A percentile compares a stretch with the other conserved stretches of the same genome.
Evolutionary conservation across 2,329 filamentous ascomycete species (phyloP).

Genomic region (Claviceps purpurea): DNA sequence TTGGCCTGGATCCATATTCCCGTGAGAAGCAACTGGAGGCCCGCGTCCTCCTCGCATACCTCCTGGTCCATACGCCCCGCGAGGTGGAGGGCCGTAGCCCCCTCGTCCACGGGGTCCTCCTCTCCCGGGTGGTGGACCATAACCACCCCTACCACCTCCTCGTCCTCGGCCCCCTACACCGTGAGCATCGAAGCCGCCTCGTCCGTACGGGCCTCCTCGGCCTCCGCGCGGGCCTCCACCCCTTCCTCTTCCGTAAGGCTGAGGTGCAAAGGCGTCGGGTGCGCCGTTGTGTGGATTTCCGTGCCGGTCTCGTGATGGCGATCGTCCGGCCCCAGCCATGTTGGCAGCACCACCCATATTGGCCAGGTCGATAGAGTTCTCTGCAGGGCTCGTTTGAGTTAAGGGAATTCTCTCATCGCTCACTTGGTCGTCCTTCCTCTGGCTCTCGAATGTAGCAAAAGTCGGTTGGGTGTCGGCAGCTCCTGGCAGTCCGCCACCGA

Average conservation of each 20-base stretch:
- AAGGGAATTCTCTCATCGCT: conserved; percentile 61
- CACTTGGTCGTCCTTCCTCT: conserved; percentile 45
- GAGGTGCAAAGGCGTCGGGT: conserved; percentile 32
- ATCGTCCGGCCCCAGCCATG: conserved; percentile 23
- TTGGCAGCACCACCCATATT: conserved; percentile 20
- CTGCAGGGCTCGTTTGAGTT: conserved; percentile 49
- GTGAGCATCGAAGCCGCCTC: conserved; percentile 37
- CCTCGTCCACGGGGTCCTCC: conserved; percentile 26
- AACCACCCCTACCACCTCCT: conserved; percentile 27
- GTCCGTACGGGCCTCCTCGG: conserved; percentile 33
- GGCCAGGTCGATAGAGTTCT: conserved; percentile 30
- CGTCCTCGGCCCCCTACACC: conserved; percentile 27
- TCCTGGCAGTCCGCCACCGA: conserved; percentile 41
- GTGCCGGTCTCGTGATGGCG: conserved; percentile 46
- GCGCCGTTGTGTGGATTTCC: conserved; percentile 41
- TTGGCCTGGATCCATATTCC: conserved; percentile 15
- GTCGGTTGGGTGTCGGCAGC: conserved; percentile 33
- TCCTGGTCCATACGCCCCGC: conserved; percentile 18
- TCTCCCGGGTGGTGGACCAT: conserved; percentile 26
- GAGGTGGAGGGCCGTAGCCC: conserved; percentile 18
- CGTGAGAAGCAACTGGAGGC: conserved; percentile 25
- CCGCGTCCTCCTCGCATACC: conserved; percentile 18
- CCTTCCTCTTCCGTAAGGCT: conserved; percentile 39
- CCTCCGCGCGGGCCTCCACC: conserved; percentile 31
- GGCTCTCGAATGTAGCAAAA: conserved; percentile 56